Evolutionary conservation across 1,139 yeast genomes (phyloP).

Genomic region (Pichia kudriavzevii): DNA sequence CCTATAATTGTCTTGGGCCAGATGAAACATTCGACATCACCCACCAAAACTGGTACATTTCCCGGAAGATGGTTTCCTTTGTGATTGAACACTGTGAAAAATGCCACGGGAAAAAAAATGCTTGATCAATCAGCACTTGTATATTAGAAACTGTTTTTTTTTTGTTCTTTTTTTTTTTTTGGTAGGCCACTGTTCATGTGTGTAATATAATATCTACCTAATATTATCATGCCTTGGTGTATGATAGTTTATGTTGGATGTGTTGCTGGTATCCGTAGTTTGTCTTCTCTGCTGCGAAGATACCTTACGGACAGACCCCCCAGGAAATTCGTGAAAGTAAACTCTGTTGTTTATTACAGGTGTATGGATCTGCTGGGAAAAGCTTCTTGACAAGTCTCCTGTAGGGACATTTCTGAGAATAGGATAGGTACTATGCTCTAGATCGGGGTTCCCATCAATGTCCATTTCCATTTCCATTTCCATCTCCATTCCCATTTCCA

Average conservation of each 20-base stretch:
- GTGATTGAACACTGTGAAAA: conserved; percentile 13
- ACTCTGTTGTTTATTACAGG: conserved; percentile 21
- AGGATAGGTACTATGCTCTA: not conserved
- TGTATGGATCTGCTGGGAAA: conserved; percentile 17
- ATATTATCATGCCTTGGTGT: conserved; percentile 20
- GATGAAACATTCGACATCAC: conserved; percentile 22
- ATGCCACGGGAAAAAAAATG: conserved; percentile 7
- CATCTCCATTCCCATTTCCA: not conserved
- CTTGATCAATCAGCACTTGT: not conserved
- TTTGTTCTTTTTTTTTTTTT: too few relatives aligned
- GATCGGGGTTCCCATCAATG: too few relatives aligned
- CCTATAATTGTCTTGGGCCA: conserved; percentile 18
- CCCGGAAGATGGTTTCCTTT: conserved; percentile 23
- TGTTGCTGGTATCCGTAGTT: conserved; percentile 7
- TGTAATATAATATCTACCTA: conserved; percentile 15
- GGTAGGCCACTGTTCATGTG: too few relatives aligned
- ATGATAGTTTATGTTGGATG: conserved; percentile 11
- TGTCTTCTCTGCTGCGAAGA: conserved; percentile 14
- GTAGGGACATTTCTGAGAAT: conserved; percentile 5
- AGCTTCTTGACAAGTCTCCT: conserved; percentile 8
- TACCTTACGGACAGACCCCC: conserved; percentile 6
- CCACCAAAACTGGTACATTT: conserved; percentile 25
- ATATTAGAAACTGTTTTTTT: not conserved
- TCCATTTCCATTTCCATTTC: conserved; percentile 3
- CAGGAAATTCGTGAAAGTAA: conserved; percentile 12